These are phyloP conservation scores for Taphrina wiesneri DNA, from an alignment of 1,139 yeast species.

Conservation along the genomic window DNA sequence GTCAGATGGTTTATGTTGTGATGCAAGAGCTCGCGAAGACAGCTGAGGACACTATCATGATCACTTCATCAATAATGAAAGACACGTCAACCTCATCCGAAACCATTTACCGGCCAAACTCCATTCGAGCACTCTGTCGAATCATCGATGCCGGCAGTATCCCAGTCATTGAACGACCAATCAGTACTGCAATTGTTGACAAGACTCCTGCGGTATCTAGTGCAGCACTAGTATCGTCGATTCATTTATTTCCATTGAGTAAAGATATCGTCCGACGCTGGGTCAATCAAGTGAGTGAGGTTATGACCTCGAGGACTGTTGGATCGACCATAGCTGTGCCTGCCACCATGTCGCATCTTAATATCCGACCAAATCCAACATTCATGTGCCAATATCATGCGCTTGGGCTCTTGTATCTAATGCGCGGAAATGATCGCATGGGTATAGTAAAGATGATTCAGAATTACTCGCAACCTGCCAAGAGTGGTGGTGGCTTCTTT, in stretches of 20 bases:
- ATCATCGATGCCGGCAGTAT: slow-evolving; percentile 78
- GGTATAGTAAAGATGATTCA: slow-evolving; percentile 88
- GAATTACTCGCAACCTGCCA: slow-evolving; percentile 51
- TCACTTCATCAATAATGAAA: slow-evolving; percentile 95
- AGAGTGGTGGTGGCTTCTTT: slow-evolving; percentile 24
- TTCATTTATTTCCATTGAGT: slow-evolving; percentile 84
- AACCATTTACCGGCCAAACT: slow-evolving; percentile 84
- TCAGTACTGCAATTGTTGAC: slow-evolving; percentile 91
- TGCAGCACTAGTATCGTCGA: slow-evolving; percentile 88
- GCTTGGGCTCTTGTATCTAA: slow-evolving; percentile 79
- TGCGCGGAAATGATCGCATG: slow-evolving; percentile 90
- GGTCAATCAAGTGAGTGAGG: slow-evolving; percentile 90
- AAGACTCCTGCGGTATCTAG: slow-evolving; percentile 83
- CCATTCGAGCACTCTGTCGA: slow-evolving; percentile 85
- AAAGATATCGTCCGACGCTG: slow-evolving; percentile 90
- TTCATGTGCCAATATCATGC: slow-evolving; percentile 95
- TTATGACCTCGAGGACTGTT: slow-evolving; percentile 65
- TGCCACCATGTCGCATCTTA: slow-evolving; percentile 28
- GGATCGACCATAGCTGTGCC: slow-evolving; percentile 36
- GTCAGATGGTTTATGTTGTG: slow-evolving; percentile 92
- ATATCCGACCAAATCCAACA: slow-evolving; percentile 46
- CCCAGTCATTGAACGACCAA: slow-evolving; percentile 88
- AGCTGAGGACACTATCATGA: slow-evolving; percentile 94
- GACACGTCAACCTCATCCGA: slow-evolving; percentile 87
- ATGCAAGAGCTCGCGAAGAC: slow-evolving; percentile 83